Evolutionary conservation across 2,329 filamentous ascomycete species (phyloP).

Genomic region (Thielaviopsis punctulata): DNA sequence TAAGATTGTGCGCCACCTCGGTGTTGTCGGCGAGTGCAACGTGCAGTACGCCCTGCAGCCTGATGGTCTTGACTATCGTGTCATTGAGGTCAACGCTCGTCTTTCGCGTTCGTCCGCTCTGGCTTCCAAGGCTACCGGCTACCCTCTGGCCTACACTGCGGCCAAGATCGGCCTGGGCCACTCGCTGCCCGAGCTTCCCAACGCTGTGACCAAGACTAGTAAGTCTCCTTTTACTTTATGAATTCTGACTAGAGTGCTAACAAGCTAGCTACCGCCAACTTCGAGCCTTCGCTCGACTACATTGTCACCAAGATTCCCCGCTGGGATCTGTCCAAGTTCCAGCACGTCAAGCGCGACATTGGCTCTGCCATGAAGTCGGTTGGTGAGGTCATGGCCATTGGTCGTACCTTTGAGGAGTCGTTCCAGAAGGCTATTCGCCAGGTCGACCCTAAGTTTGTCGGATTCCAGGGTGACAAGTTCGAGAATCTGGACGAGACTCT

Average conservation of each 20-base stretch:
- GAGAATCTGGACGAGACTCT: constrained; percentile 82
- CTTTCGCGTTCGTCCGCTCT: constrained; percentile 92
- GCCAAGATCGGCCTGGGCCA: constrained; percentile 97
- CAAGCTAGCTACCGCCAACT: constrained; percentile 63
- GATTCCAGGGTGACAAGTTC: constrained; percentile 91
- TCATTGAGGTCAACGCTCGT: constrained; percentile 98
- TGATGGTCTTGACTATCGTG: constrained; percentile 91
- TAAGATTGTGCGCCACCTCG: constrained; percentile 94
- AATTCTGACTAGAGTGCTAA: not conserved
- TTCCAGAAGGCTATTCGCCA: constrained; percentile 98
- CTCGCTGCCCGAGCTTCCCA: constrained; percentile 86
- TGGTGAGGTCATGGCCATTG: constrained; percentile 98
- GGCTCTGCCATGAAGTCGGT: constrained; percentile 98
- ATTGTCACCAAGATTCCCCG: constrained; percentile 97
- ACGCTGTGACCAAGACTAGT: constrained; percentile 91
- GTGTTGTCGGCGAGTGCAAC: constrained; percentile 96
- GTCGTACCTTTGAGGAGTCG: constrained; percentile 93
- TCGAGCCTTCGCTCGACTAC: constrained; percentile 93
- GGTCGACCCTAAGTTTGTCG: constrained; percentile 80
- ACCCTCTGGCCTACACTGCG: constrained; percentile 90
- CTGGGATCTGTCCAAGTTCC: constrained; percentile 98
- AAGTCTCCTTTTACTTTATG: not conserved
- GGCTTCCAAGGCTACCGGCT: constrained; percentile 94
- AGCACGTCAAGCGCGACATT: constrained; percentile 94
- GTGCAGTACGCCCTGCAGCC: constrained; percentile 95